A percentile compares a stretch with the other conserved stretches of the same genome.
These are phyloP conservation scores for Pseudonitzschia delicatissima DNA, from an alignment of 108 stramenopile species.

Conservation along the genomic window DNA sequence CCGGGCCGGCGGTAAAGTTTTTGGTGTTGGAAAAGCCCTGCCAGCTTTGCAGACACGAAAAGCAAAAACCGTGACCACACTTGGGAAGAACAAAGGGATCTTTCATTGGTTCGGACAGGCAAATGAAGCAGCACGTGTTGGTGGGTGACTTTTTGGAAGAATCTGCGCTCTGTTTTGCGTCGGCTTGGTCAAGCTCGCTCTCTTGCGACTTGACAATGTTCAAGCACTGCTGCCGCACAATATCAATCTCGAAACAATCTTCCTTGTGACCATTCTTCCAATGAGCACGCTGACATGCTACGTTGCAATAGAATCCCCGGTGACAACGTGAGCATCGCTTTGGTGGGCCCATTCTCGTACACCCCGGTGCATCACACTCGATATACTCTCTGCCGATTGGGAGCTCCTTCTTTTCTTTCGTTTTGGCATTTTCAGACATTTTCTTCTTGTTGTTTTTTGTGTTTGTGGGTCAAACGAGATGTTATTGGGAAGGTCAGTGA, in stretches of 20 bases:
- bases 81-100: slow-evolving; percentile 9
- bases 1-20: no score
- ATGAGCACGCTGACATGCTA: slow-evolving; percentile 36
- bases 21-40: neutral
- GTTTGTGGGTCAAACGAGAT: no score
- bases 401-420: no score
- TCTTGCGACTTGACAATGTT: neutral
- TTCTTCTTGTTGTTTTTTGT: no score
- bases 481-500: no score
- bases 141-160: neutral
- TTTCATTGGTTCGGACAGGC: neutral
- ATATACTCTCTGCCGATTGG: neutral
- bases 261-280: slow-evolving; percentile 29
- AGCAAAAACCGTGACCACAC: slow-evolving; percentile 9
- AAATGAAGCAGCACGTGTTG: slow-evolving; percentile 12
- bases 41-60: slow-evolving; percentile 1
- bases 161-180: neutral
- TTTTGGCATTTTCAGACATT: no score
- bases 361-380: neutral
- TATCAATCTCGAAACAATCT: slow-evolving; percentile 6
- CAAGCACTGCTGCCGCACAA: neutral
- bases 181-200: neutral
- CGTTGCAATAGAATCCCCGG: slow-evolving; percentile 31
- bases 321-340: slow-evolving; percentile 33
- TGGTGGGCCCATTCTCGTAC: neutral